Conservation (phyloP, 768 basidiomycete genomes). For the Phylloporus arenicola region DNA sequence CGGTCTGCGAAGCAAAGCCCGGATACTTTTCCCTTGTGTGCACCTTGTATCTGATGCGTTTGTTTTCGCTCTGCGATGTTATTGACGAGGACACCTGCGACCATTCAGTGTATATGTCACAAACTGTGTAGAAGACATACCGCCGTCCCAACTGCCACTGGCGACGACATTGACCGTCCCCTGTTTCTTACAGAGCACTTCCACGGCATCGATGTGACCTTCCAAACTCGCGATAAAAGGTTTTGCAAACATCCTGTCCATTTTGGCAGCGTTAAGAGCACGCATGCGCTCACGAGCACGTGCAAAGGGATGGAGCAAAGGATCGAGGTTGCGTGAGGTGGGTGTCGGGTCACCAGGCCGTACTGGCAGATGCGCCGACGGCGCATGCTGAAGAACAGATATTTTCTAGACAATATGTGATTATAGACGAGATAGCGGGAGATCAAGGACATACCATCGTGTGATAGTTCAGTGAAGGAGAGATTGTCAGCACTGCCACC, state of each 20-base stretch:
- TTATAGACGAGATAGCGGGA: neutral
- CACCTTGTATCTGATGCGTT: conserved; percentile 53
- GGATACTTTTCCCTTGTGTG: conserved; percentile 82
- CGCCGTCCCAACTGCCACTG: conserved; percentile 95
- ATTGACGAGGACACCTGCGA: conserved; percentile 78
- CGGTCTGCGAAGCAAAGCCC: conserved; percentile 71
- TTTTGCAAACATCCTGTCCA: conserved; percentile 97
- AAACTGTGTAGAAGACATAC: conserved; percentile 39
- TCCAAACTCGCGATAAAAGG: conserved; percentile 88
- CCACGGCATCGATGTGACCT: conserved; percentile 94
- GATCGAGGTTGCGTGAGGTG: conserved; percentile 86
- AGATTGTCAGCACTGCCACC: neutral
- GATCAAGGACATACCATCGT: conserved; percentile 12
- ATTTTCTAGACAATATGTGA: conserved; percentile 57
- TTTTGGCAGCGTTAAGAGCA: conserved; percentile 92
- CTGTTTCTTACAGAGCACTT: conserved; percentile 69
- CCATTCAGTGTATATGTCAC: neutral
- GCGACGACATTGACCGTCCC: conserved; percentile 74
- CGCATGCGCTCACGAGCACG: conserved; percentile 89
- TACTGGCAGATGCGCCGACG: conserved; percentile 63
- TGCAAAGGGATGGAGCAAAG: conserved; percentile 92
- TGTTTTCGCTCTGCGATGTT: conserved; percentile 59
- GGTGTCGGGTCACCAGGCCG: conserved; percentile 84
- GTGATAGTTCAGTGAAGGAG: conserved; percentile 5
- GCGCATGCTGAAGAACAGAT: conserved; percentile 79